These are phyloP conservation scores for Ophiocordyceps camponoti-saundersi DNA, from an alignment of 2,329 filamentous ascomycete genomes.

Conservation along the genomic window DNA sequence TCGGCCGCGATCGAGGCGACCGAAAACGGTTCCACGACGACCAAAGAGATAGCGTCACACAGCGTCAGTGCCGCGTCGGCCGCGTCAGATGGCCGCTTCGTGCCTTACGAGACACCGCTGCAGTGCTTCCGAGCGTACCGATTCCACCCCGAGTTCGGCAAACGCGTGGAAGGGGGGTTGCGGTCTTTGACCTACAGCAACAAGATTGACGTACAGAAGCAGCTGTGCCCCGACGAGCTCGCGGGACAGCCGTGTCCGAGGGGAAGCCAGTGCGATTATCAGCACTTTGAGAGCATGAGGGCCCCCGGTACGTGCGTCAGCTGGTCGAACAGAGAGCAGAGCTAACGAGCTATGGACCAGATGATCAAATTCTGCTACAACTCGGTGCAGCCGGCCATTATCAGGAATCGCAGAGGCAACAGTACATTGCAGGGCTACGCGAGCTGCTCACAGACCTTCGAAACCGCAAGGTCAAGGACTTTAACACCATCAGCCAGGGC, in stretches of 20 bases:
- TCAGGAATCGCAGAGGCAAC: constrained; percentile 39
- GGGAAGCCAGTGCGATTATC: constrained; percentile 51
- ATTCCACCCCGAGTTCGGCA: constrained; percentile 63
- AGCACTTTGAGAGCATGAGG: constrained; percentile 50
- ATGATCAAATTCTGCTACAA: constrained; percentile 57
- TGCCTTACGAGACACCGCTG: constrained; percentile 70
- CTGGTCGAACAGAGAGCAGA: constrained; percentile 10
- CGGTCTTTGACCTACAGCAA: constrained; percentile 89
- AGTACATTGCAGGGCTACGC: constrained; percentile 46
- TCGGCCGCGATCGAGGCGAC: neutral
- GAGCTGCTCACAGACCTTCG: constrained; percentile 43
- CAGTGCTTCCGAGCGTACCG: constrained; percentile 74
- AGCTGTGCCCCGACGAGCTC: constrained; percentile 63
- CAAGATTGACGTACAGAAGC: constrained; percentile 59
- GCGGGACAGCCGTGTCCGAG: constrained; percentile 51
- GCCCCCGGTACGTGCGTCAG: constrained; percentile 16
- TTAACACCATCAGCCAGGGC: constrained; percentile 46
- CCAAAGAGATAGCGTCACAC: neutral
- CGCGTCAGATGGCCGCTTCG: constrained; percentile 7
- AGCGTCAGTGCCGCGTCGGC: neutral
- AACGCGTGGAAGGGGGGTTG: constrained; percentile 57
- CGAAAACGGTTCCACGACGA: neutral
- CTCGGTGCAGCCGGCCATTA: constrained; percentile 51
- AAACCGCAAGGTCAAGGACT: constrained; percentile 43
- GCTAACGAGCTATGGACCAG: constrained; percentile 35